phyloP scores from a whole-genome alignment of 1,284 basidiomycete genomes.

The Pseudozyma pruni region DNA sequence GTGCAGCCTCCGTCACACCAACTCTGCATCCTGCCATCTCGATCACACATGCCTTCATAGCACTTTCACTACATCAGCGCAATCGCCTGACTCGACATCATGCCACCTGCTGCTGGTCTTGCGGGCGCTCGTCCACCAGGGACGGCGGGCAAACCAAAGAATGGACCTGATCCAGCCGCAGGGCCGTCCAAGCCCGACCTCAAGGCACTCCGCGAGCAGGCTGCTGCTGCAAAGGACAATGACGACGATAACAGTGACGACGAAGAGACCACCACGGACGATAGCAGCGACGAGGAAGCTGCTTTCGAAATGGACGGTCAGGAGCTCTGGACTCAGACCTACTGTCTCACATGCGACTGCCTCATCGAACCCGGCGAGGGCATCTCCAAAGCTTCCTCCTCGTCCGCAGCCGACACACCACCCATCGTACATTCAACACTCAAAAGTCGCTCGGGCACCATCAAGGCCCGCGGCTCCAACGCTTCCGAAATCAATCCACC shows the following conservation, averaged over 20 bases:
- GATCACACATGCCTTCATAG: conserved; percentile 17
- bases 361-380: conserved; percentile 60
- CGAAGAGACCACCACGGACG: conserved; percentile 32
- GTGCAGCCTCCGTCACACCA: too few species aligned
- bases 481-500: conserved; percentile 21
- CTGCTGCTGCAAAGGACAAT: conserved; percentile 3
- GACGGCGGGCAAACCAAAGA: conserved; percentile 3
- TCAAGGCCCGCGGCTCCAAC: conserved; percentile 44
- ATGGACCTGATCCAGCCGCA: conserved; percentile 2
- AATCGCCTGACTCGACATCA: conserved; percentile 12
- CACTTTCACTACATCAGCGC: not conserved
- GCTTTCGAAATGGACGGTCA: conserved; percentile 64
- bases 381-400: conserved; percentile 24
- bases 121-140: conserved; percentile 25
- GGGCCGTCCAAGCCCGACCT: conserved; percentile 28
- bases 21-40: conserved; percentile 1
- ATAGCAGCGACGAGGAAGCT: conserved; percentile 50
- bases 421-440: conserved; percentile 32
- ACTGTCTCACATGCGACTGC: conserved; percentile 60
- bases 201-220: conserved; percentile 9
- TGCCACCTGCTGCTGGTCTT: conserved; percentile 19
- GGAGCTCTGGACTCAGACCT: conserved; percentile 60
- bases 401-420: not conserved
- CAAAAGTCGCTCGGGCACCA: conserved; percentile 54
- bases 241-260: conserved; percentile 37